phyloP scores from a whole-genome alignment of 2,329 filamentous ascomycete species.

The Microdochium trichocladiopsis region DNA sequence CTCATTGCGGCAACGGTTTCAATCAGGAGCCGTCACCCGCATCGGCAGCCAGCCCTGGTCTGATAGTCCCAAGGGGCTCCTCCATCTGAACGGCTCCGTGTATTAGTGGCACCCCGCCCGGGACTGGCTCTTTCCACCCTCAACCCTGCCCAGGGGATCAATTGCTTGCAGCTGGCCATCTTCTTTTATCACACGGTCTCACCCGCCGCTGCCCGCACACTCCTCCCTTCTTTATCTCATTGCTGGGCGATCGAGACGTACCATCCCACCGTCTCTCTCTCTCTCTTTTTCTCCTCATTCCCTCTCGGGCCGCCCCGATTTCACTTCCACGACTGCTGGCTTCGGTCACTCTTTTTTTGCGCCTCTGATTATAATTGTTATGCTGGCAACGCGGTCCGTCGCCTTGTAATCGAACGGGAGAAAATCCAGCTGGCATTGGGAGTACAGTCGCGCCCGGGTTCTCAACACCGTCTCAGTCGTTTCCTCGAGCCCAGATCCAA shows the following conservation, averaged over 20 bases:
- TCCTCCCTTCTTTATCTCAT: slow-evolving; percentile 21
- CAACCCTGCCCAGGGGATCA: slow-evolving; percentile 3
- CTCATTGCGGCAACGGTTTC: not conserved
- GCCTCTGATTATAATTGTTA: slow-evolving; percentile 16
- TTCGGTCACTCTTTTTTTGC: slow-evolving; percentile 49
- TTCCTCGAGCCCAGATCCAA: slow-evolving; percentile 5
- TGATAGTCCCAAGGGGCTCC: not conserved
- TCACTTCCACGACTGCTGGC: slow-evolving; percentile 40
- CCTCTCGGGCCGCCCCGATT: slow-evolving; percentile 23
- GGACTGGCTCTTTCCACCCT: slow-evolving; percentile 1
- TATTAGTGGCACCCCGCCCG: not conserved
- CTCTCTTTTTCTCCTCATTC: slow-evolving; percentile 29
- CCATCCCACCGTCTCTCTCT: slow-evolving; percentile 30
- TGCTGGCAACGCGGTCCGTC: slow-evolving; percentile 14
- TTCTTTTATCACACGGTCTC: slow-evolving; percentile 32
- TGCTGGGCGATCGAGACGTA: slow-evolving; percentile 35
- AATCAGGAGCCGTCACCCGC: not conserved
- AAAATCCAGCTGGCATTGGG: not conserved
- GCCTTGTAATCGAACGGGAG: not conserved
- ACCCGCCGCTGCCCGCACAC: slow-evolving; percentile 20
- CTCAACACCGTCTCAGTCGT: slow-evolving; percentile 8
- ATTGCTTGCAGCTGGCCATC: slow-evolving; percentile 2
- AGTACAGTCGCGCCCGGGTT: not conserved
- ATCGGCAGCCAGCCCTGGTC: not conserved
- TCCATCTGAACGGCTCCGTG: not conserved